These are phyloP conservation scores for Mallotus nudiflorus DNA, from an alignment of 345 rosid genomes.

Conservation along the genomic window DNA sequence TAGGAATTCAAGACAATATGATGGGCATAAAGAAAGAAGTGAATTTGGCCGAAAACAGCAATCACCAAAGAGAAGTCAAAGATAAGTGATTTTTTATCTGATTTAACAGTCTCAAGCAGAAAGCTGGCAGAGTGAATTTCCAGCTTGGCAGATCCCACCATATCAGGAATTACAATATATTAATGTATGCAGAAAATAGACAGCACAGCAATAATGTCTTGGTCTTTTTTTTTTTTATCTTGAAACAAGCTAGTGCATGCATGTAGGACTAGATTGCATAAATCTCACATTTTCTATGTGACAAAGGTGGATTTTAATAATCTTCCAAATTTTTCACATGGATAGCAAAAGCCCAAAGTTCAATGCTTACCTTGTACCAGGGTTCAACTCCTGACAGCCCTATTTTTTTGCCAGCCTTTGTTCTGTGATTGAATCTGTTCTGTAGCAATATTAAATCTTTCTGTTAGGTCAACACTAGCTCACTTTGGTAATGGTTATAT, in stretches of 20 bases:
- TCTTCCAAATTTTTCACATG: too few relatives aligned
- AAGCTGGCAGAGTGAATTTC: background rate
- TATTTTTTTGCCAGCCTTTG: too few relatives aligned
- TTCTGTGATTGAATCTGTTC: too few relatives aligned
- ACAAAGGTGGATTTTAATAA: too few relatives aligned
- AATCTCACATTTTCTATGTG: too few relatives aligned
- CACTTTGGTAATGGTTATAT: background rate
- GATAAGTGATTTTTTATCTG: background rate
- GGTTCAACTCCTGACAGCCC: too few relatives aligned
- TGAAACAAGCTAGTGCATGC: constrained; percentile 1
- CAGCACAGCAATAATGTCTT: background rate
- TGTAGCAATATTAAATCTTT: too few relatives aligned
- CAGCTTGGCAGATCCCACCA: constrained; percentile 11
- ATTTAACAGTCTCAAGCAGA: background rate
- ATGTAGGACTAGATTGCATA: background rate
- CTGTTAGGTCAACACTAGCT: too few relatives aligned
- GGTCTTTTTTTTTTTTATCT: constrained; percentile 6
- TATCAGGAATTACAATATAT: background rate
- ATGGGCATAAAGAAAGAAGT: background rate
- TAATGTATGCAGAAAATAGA: background rate
- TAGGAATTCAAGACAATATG: background rate
- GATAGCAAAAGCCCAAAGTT: too few relatives aligned
- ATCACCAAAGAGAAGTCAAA: background rate
- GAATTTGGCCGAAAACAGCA: background rate
- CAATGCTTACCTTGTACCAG: too few relatives aligned